Conservation (phyloP, 768 basidiomycete species). For the Suillus placidus region DNA sequence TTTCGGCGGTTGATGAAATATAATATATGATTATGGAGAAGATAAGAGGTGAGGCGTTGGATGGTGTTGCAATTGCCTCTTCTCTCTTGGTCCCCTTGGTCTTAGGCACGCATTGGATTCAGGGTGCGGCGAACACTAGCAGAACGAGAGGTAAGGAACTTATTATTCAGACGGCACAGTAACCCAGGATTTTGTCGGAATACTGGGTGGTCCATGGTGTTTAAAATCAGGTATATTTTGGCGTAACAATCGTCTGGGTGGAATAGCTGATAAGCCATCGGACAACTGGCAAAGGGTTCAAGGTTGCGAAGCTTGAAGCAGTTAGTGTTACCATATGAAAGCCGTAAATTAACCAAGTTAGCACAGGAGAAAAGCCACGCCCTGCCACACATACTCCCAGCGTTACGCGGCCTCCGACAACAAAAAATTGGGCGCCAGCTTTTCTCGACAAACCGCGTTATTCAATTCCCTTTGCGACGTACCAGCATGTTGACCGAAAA, state of each 20-base stretch:
- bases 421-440: neutral
- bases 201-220: neutral
- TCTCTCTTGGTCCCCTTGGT: neutral
- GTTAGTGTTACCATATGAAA: neutral
- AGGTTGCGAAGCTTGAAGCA: neutral
- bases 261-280: neutral
- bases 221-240: slow-evolving; percentile 4
- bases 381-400: neutral
- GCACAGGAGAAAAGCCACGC: slow-evolving; percentile 11
- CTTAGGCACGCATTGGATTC: neutral
- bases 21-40: neutral
- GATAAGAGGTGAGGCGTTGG: slow-evolving; percentile 3
- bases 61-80: neutral
- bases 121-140: neutral
- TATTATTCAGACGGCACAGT: neutral
- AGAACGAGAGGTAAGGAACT: neutral
- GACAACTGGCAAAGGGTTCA: neutral
- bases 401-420: slow-evolving; percentile 10
- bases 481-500: neutral
- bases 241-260: neutral
- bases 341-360: slow-evolving; percentile 9
- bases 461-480: slow-evolving; percentile 8
- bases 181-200: neutral
- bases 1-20: slow-evolving; percentile 3
- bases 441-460: slow-evolving; percentile 6